phyloP scores from a whole-genome alignment of 768 basidiomycete genomes.

The Mycena rosella region DNA sequence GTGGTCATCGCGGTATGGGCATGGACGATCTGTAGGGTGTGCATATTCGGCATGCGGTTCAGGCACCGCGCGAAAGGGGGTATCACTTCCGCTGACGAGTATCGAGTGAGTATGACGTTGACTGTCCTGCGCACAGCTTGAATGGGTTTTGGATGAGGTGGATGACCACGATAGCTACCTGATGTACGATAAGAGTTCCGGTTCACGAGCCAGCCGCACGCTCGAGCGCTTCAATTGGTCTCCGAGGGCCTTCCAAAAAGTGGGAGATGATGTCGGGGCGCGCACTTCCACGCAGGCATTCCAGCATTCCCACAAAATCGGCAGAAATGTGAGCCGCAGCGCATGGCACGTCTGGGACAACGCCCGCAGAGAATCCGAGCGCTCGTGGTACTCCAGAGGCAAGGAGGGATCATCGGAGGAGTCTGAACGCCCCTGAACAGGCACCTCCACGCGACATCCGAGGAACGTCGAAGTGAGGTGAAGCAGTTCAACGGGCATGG shows the following conservation, averaged over 20 bases:
- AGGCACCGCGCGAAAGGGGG: constrained; percentile 45
- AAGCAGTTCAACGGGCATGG: constrained; percentile 19
- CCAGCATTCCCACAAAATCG: constrained; percentile 18
- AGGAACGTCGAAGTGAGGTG: constrained; percentile 4
- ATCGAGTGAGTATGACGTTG: constrained; percentile 47
- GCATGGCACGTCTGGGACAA: constrained; percentile 22
- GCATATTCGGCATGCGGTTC: constrained; percentile 45
- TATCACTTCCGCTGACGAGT: constrained; percentile 39
- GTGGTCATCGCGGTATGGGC: constrained; percentile 48
- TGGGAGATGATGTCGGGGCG: not conserved
- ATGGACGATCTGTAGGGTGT: constrained; percentile 48
- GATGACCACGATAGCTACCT: not conserved
- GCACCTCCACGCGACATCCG: constrained; percentile 6
- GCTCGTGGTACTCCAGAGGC: constrained; percentile 4
- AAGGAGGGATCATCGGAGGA: not conserved
- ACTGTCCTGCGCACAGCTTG: constrained; percentile 37
- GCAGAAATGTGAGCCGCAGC: constrained; percentile 12
- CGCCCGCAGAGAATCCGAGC: constrained; percentile 13
- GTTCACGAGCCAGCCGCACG: not conserved
- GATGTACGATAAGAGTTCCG: constrained; percentile 8
- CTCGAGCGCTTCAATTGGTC: constrained; percentile 17
- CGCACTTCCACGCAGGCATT: constrained; percentile 20
- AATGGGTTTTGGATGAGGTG: not conserved
- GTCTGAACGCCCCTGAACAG: not conserved
- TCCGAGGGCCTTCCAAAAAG: constrained; percentile 26